These are phyloP conservation scores for Bonia amplexicaulis DNA, from an alignment of 176 grass and related monocot genomes.

Conservation along the genomic window DNA sequence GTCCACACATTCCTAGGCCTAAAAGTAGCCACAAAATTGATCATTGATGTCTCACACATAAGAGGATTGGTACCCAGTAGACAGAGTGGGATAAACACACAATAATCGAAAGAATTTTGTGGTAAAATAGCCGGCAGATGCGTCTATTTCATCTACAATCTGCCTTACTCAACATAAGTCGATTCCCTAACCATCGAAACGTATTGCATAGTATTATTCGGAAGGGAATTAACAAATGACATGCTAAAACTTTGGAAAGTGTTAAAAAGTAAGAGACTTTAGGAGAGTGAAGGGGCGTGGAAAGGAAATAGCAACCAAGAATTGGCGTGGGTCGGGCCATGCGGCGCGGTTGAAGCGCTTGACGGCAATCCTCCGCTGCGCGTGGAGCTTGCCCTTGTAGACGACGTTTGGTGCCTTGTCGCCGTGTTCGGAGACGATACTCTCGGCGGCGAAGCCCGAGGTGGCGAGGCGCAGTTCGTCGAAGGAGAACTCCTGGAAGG, in stretches of 20 bases:
- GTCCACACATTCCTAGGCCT: not conserved
- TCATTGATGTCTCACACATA: not conserved
- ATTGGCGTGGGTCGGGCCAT: conserved; percentile 55
- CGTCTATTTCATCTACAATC: not conserved
- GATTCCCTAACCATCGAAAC: not conserved
- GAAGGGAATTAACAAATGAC: not conserved
- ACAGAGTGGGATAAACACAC: not conserved
- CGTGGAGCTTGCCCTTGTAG: conserved; percentile 38
- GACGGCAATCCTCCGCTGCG: conserved; percentile 35
- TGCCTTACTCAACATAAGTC: not conserved
- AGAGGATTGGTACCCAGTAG: not conserved
- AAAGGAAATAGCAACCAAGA: conserved; percentile 23
- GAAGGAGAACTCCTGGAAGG: conserved; percentile 39
- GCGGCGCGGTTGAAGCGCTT: conserved; percentile 51
- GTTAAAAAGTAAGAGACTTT: not conserved
- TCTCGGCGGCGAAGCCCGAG: conserved; percentile 41
- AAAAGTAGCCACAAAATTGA: not conserved
- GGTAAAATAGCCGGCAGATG: not conserved
- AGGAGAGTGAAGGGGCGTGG: not conserved
- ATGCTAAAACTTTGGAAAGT: not conserved
- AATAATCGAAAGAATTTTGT: not conserved
- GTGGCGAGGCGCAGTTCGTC: conserved; percentile 45
- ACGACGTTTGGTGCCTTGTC: conserved; percentile 66
- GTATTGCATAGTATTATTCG: not conserved
- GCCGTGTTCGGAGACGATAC: conserved; percentile 45